These are phyloP conservation scores for Marsdenia floribunda DNA, from an alignment of 257 asterid species.

Conservation along the genomic window DNA sequence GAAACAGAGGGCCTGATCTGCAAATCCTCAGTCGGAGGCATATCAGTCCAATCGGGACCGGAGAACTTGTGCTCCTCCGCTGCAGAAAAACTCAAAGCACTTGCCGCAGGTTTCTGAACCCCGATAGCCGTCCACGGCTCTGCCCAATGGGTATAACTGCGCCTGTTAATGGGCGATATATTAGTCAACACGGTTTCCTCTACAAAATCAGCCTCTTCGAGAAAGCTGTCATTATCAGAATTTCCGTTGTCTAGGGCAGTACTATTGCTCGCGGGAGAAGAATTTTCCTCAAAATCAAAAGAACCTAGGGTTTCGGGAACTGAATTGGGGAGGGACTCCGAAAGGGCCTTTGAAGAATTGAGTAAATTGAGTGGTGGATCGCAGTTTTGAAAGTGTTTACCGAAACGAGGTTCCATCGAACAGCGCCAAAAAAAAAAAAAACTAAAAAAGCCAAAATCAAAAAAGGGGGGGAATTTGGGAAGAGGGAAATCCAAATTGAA, in stretches of 20 bases:
- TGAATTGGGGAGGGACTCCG: constrained; percentile 11
- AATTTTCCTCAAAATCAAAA: constrained; percentile 8
- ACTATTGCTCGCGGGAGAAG: constrained; percentile 19
- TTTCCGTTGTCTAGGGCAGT: constrained; percentile 11
- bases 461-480: background rate
- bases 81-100: background rate
- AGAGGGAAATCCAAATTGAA: constrained; percentile 10
- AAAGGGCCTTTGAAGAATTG: constrained; percentile 29
- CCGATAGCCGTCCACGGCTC: constrained; percentile 24
- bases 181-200: constrained; percentile 18
- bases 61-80: constrained; percentile 15
- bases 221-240: constrained; percentile 22
- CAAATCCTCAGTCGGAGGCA: constrained; percentile 13
- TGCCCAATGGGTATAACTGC: constrained; percentile 23
- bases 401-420: constrained; percentile 21
- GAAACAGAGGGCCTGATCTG: constrained; percentile 8
- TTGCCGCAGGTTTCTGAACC: constrained; percentile 8
- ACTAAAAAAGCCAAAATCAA: background rate
- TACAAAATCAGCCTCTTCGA: constrained; percentile 21
- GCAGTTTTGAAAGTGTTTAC: background rate
- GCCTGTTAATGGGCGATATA: constrained; percentile 7
- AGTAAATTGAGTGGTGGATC: constrained; percentile 15
- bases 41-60: constrained; percentile 17
- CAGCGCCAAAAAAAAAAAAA: background rate
- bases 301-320: constrained; percentile 9